A percentile compares a stretch with the other conserved stretches of the same genome.
Conservation (phyloP, 2,329 filamentous ascomycete species). For the Emmonsiellopsis sp. region DNA sequence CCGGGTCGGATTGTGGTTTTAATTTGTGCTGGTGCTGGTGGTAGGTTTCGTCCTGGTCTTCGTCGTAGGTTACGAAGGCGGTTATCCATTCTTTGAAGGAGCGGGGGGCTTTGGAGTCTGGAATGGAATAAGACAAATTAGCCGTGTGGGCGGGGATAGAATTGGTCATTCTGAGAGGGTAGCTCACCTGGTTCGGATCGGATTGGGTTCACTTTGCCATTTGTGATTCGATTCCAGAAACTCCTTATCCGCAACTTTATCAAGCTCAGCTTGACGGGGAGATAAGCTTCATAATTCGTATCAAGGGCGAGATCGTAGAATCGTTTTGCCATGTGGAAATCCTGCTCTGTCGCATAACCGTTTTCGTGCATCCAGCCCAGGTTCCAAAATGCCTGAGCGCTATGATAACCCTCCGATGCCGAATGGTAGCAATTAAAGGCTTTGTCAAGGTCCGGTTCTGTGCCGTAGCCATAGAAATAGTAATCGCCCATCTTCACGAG, state of each 20-base stretch:
- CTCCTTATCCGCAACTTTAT: slow-evolving; percentile 76
- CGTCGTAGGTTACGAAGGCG: slow-evolving; percentile 69
- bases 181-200: slow-evolving; percentile 73
- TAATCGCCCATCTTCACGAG: slow-evolving; percentile 98
- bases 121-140: slow-evolving; percentile 4
- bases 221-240: slow-evolving; percentile 88
- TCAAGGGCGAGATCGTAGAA: slow-evolving; percentile 91
- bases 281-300: slow-evolving; percentile 85
- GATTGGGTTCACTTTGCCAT: slow-evolving; percentile 87
- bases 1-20: slow-evolving; percentile 37
- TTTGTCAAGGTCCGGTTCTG: slow-evolving; percentile 64
- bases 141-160: neutral
- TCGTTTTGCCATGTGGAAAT: slow-evolving; percentile 93
- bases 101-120: slow-evolving; percentile 63
- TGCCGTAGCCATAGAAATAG: slow-evolving; percentile 75
- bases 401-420: slow-evolving; percentile 82
- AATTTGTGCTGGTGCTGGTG: slow-evolving; percentile 47
- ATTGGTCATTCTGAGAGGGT: neutral
- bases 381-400: slow-evolving; percentile 93
- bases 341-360: slow-evolving; percentile 81
- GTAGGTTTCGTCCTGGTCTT: slow-evolving; percentile 52
- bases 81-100: slow-evolving; percentile 78
- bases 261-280: slow-evolving; percentile 82
- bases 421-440: slow-evolving; percentile 88
- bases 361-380: slow-evolving; percentile 99